Evolutionary conservation across 495 filamentous ascomycete species (phyloP), one percentile per base, ranked within the genome.

Genomic region (Lophium mytilinum): DNA sequence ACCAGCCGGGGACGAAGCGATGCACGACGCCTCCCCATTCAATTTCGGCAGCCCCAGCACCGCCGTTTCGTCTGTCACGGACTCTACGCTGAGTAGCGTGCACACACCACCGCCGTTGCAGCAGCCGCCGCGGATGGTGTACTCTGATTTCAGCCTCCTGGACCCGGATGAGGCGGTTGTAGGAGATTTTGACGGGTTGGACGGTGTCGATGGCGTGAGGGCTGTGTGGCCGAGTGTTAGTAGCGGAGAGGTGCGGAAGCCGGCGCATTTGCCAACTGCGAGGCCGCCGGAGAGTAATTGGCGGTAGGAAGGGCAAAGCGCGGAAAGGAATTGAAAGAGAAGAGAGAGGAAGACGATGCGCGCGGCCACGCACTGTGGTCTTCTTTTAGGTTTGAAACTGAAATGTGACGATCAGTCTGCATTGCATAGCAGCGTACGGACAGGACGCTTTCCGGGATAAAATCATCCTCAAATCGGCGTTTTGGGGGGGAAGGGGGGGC

Each of bases 101-200:
- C 10, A 51, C 12, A 39, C 43, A 21, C 15, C 55, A 3, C 30
- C 52, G 37, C 37, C 52, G 4, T 4, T 48, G 17, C 56, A 45
- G 34, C 56, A 54, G 19, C 53, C 57, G 14, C 61, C 61, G 1
- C 57, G 24, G 24, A 41, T 41, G 50, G 24, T 72, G 41, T 72
- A 71, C 50, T 68, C 65, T 57, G 71, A 75, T 56, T 72, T 71
- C 51, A 71, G 15, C 18, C 19, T 50, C 50, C 36, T 65, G 15
- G 62, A 65, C 39, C 62, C 62, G 7, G 58, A 39, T 9, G 55
- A 65, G 45, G 54, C 58, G 9, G 58, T 65, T 8, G 19, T 65
- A n/a, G 62, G 62, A 7, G 62, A 65, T 42, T 65, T 52, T 47
- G 76, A 79, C 55, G 73, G 71, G 35, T 59, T 79, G 17, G 76